Evolutionary conservation across 2,329 filamentous ascomycete species (phyloP).

Genomic region (Chrysosporium keratinophilum): DNA sequence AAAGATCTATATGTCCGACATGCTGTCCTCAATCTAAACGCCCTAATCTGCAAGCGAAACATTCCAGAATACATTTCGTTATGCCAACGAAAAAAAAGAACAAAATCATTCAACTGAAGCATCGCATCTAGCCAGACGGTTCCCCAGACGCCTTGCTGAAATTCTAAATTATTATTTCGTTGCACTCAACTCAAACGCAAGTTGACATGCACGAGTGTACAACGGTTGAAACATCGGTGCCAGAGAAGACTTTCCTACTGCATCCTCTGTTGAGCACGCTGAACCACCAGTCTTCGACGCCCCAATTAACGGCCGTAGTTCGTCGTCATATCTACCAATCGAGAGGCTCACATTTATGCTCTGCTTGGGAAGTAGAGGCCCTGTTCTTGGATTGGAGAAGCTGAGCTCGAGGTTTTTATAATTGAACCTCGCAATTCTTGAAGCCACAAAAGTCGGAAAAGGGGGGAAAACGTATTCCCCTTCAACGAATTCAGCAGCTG

Average conservation of each 20-base stretch:
- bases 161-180: constrained; percentile 6
- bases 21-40: too few species aligned
- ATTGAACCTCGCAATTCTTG: constrained; percentile 25
- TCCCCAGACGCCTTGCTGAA: too few species aligned
- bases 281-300: not conserved
- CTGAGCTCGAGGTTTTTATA: constrained; percentile 26
- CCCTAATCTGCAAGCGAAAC: too few species aligned
- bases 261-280: constrained; percentile 4
- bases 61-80: too few species aligned
- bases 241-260: constrained; percentile 14
- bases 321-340: constrained; percentile 17
- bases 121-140: too few species aligned
- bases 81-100: too few species aligned
- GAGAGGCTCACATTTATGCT: constrained; percentile 26
- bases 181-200: constrained; percentile 30
- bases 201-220: constrained; percentile 28
- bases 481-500: constrained; percentile 13
- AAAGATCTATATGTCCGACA: too few species aligned
- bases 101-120: too few species aligned
- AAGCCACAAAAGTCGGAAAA: constrained; percentile 23
- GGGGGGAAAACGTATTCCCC: constrained; percentile 31
- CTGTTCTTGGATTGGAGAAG: constrained; percentile 26
- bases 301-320: constrained; percentile 5
- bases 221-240: constrained; percentile 27
- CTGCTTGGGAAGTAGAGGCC: constrained; percentile 24